Conservation (phyloP, 352 stramenopile species). For the Phytopythium delawarense region DNA sequence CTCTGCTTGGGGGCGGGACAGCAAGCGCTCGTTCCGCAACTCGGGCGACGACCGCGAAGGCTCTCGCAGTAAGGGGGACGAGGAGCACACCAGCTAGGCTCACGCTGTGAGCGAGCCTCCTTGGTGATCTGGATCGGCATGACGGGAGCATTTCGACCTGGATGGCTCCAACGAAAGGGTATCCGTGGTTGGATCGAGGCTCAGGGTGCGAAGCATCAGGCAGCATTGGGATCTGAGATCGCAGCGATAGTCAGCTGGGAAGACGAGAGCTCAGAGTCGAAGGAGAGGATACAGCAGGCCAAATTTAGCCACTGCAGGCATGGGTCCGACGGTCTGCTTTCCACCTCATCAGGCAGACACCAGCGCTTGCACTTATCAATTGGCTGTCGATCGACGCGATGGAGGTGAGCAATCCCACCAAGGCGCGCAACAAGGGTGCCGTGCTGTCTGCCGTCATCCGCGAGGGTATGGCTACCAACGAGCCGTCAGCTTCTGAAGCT, state of each 20-base stretch:
- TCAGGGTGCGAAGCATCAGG: not conserved
- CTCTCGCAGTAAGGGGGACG: slow-evolving; percentile 23
- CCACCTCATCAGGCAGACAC: not conserved
- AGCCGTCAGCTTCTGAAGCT: not conserved
- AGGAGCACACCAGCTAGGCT: slow-evolving; percentile 17
- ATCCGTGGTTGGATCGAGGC: not conserved
- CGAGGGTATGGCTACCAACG: slow-evolving; percentile 25
- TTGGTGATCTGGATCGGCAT: not conserved
- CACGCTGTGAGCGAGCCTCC: not conserved
- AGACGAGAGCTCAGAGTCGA: slow-evolving; percentile 1
- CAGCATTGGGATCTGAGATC: not conserved
- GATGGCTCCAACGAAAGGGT: not conserved
- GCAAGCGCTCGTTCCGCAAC: slow-evolving; percentile 39
- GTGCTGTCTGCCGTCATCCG: slow-evolving; percentile 42
- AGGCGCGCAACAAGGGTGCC: slow-evolving; percentile 53
- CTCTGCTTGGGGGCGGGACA: slow-evolving; percentile 55
- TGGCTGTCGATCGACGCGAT: not conserved
- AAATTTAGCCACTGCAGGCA: not conserved
- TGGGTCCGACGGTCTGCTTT: not conserved
- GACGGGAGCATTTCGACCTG: not conserved
- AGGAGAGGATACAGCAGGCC: not conserved
- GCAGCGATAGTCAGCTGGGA: not conserved
- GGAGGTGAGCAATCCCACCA: slow-evolving; percentile 15
- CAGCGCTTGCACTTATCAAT: not conserved
- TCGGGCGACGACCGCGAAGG: slow-evolving; percentile 28